These are phyloP conservation scores for Plasmodium inui DNA, from an alignment of 169 alveolate genomes.

Conservation along the genomic window DNA sequence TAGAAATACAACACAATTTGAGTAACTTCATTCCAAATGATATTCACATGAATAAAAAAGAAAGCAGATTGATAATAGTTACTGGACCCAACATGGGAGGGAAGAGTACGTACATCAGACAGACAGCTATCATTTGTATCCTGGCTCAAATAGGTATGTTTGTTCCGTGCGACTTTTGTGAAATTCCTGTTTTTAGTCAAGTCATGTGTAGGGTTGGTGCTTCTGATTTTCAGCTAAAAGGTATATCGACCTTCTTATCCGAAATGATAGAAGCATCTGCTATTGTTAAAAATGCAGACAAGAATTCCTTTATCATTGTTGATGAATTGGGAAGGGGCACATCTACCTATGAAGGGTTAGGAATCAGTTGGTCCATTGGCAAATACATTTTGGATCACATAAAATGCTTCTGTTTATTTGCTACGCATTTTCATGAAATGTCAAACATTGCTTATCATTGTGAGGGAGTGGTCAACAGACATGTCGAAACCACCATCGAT, in stretches of 20 bases:
- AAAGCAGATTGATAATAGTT: constrained; percentile 91
- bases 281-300: constrained; percentile 94
- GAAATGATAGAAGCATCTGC: constrained; percentile 98
- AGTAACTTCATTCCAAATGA: constrained; percentile 91
- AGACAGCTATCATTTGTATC: constrained; percentile 83
- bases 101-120: constrained; percentile 95
- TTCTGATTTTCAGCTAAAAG: constrained; percentile 94
- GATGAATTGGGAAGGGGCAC: constrained; percentile 99
- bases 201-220: constrained; percentile 98
- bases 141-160: constrained; percentile 95
- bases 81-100: constrained; percentile 99
- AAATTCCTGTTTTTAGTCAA: constrained; percentile 93
- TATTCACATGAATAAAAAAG: constrained; percentile 83
- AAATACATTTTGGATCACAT: constrained; percentile 92
- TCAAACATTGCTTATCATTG: constrained; percentile 93
- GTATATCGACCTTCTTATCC: constrained; percentile 97
- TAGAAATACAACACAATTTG: constrained; percentile 84
- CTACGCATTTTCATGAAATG: constrained; percentile 98
- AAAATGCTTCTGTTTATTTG: constrained; percentile 95
- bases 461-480: constrained; percentile 90
- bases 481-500: constrained; percentile 84
- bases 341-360: constrained; percentile 97
- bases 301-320: constrained; percentile 92
- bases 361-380: constrained; percentile 97
- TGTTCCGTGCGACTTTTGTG: constrained; percentile 94